Evolutionary conservation across 2,329 filamentous ascomycete species (phyloP).

Genomic region (Colletotrichum liriopes): DNA sequence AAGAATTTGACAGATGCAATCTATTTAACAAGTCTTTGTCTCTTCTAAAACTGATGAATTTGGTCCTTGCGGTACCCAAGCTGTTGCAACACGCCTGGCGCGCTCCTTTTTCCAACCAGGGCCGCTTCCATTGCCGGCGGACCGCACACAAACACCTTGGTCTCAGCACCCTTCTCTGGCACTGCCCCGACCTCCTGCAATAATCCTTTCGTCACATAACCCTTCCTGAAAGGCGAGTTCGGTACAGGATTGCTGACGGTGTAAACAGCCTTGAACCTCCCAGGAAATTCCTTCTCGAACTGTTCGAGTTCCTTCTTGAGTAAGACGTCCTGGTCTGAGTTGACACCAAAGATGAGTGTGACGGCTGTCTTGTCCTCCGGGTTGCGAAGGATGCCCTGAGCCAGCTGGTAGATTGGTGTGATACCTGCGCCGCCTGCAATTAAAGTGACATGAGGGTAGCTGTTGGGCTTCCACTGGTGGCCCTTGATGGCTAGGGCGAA

Average conservation of each 20-base stretch:
- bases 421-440: slow-evolving; percentile 82
- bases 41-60: slow-evolving; percentile 70
- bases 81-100: slow-evolving; percentile 67
- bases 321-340: slow-evolving; percentile 73
- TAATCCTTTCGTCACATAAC: slow-evolving; percentile 71
- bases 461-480: slow-evolving; percentile 68
- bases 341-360: slow-evolving; percentile 77
- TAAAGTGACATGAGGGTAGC: slow-evolving; percentile 69
- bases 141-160: slow-evolving; percentile 79
- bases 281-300: slow-evolving; percentile 67
- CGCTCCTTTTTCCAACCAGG: slow-evolving; percentile 62
- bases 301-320: slow-evolving; percentile 70
- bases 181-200: slow-evolving; percentile 64
- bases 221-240: slow-evolving; percentile 63
- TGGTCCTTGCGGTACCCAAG: slow-evolving; percentile 72
- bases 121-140: slow-evolving; percentile 77
- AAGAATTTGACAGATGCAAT: no score
- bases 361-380: slow-evolving; percentile 74
- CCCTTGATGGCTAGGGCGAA: slow-evolving; percentile 70
- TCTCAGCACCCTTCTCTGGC: slow-evolving; percentile 50
- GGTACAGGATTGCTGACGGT: slow-evolving; percentile 66
- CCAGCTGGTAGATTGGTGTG: slow-evolving; percentile 78
- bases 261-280: slow-evolving; percentile 71
- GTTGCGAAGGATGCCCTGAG: slow-evolving; percentile 74
- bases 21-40: background rate